Percentiles rank a stretch among this genome's conserved stretches.
Evolutionary conservation across 352 stramenopile species (phyloP).

Genomic region (Phytophthora sansomeana): DNA sequence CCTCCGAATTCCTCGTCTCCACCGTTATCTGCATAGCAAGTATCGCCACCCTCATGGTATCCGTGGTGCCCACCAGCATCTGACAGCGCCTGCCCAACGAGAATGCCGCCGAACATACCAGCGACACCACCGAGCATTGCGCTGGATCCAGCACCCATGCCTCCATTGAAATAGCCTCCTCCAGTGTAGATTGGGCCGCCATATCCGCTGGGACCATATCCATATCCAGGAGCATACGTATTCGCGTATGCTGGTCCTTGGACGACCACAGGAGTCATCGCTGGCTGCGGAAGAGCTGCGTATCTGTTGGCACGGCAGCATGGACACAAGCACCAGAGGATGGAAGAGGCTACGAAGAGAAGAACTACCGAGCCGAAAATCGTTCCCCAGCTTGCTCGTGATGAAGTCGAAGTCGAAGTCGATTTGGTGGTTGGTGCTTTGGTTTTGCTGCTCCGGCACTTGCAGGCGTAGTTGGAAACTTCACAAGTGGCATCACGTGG

Average conservation of each 20-base stretch:
- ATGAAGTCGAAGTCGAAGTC: constrained; percentile 2
- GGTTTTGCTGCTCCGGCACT: constrained; percentile 30
- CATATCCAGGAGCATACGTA: constrained; percentile 17
- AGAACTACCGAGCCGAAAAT: constrained; percentile 23
- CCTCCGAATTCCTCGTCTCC: constrained; percentile 41
- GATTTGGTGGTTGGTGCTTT: constrained; percentile 11
- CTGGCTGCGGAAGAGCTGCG: constrained; percentile 16
- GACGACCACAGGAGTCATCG: constrained; percentile 28
- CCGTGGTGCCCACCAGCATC: constrained; percentile 19
- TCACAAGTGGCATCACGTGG: constrained; percentile 33
- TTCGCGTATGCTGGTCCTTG: constrained; percentile 27
- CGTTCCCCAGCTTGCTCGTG: constrained; percentile 11
- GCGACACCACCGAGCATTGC: constrained; percentile 37
- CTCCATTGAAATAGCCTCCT: constrained; percentile 25
- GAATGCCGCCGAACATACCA: constrained; percentile 35
- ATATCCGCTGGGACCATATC: constrained; percentile 22
- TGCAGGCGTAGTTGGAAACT: constrained; percentile 41
- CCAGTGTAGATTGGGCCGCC: constrained; percentile 17
- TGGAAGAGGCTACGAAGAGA: constrained; percentile 17
- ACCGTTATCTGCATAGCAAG: constrained; percentile 18
- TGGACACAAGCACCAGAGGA: constrained; percentile 39
- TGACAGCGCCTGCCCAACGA: constrained; percentile 27
- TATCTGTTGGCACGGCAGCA: constrained; percentile 33
- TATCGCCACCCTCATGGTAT: constrained; percentile 8
- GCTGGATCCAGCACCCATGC: constrained; percentile 34